Percentiles rank a stretch among this genome's conserved stretches.
phyloP scores from a whole-genome alignment of 768 basidiomycete species.

The Lentinula edodes region DNA sequence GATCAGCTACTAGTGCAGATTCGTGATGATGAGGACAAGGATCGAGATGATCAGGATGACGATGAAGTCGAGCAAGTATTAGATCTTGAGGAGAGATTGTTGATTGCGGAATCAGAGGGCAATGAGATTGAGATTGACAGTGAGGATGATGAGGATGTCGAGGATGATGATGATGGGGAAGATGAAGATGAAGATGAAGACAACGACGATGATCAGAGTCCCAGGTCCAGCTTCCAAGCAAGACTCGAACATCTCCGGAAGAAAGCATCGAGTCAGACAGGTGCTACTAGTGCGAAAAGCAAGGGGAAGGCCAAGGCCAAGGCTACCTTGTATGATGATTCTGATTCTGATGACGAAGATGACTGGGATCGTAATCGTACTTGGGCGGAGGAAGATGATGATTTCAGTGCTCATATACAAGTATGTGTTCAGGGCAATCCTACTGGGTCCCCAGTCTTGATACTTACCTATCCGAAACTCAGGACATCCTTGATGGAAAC shows the following conservation, averaged over 20 bases:
- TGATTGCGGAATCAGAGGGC: not conserved
- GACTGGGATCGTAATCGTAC: conserved; percentile 10
- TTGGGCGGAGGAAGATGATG: conserved; percentile 54
- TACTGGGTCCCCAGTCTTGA: not conserved
- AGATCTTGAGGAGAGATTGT: not conserved
- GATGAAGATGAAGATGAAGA: conserved; percentile 30
- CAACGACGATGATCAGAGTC: conserved; percentile 28
- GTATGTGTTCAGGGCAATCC: conserved; percentile 26
- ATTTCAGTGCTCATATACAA: conserved; percentile 47
- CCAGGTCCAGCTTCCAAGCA: conserved; percentile 39
- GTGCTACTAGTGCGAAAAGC: not conserved
- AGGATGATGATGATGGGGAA: conserved; percentile 23
- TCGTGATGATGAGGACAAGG: not conserved
- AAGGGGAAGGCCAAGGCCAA: conserved; percentile 4
- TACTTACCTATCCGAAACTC: not conserved
- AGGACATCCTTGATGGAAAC: conserved; percentile 63
- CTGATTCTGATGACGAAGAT: conserved; percentile 20
- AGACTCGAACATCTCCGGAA: conserved; percentile 34
- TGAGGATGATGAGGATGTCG: conserved; percentile 9
- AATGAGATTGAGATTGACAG: not conserved
- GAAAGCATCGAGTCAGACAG: conserved; percentile 6
- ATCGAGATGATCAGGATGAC: not conserved
- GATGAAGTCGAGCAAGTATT: not conserved
- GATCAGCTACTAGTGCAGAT: not conserved
- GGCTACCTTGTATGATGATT: not conserved